Conservation (phyloP, 1,139 yeast species). For the Scheffersomyces segobiensis region DNA sequence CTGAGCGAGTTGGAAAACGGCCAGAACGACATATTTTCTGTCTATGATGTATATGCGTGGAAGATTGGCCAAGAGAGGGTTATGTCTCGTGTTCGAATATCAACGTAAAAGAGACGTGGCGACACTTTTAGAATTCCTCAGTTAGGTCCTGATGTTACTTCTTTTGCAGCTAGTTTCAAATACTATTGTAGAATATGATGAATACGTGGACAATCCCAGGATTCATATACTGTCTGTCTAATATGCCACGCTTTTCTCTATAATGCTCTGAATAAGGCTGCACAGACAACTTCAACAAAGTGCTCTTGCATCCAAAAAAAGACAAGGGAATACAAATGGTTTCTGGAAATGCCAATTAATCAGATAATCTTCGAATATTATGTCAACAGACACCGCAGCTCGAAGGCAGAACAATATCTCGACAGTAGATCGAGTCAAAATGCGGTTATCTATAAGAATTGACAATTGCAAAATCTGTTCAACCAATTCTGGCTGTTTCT, state of each 20-base stretch:
- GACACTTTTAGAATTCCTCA: no score
- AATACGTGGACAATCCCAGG: not conserved
- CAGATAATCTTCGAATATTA: not conserved
- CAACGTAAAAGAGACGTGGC: not conserved
- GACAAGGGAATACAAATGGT: not conserved
- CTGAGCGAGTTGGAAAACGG: slow-evolving; percentile 45
- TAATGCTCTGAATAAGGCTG: not conserved
- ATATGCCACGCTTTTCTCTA: not conserved
- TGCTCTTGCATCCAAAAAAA: not conserved
- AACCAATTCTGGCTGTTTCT: not conserved
- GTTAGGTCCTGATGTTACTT: not conserved
- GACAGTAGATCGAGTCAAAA: not conserved
- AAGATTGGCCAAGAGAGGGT: not conserved
- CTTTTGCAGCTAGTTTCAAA: not conserved
- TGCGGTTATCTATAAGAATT: not conserved
- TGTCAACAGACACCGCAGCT: not conserved
- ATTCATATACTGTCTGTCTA: not conserved
- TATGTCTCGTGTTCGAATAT: not conserved
- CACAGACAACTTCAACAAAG: not conserved
- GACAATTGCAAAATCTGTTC: not conserved
- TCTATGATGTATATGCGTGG: not conserved
- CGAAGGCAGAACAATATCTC: not conserved
- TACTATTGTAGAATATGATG: not conserved
- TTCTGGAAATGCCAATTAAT: not conserved
- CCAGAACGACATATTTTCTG: slow-evolving; percentile 45